These are phyloP conservation scores for Lactarius sanguifluus DNA, from an alignment of 768 basidiomycete species.

Conservation along the genomic window DNA sequence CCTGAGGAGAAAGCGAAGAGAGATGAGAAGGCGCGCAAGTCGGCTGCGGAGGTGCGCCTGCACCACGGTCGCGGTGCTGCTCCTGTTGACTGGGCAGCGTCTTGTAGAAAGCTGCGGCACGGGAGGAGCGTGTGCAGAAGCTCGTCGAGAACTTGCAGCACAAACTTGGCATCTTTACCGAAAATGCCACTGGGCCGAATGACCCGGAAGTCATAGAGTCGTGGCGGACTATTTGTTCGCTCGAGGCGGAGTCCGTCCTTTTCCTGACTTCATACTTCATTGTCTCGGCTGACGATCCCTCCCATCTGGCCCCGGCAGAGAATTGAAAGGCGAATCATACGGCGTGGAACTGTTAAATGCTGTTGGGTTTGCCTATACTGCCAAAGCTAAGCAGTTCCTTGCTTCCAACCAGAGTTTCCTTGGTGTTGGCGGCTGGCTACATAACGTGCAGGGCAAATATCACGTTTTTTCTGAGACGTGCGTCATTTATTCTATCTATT, in stretches of 20 bases:
- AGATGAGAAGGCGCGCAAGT: slow-evolving; percentile 70
- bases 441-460: slow-evolving; percentile 89
- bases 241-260: slow-evolving; percentile 77
- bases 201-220: slow-evolving; percentile 69
- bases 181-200: slow-evolving; percentile 69
- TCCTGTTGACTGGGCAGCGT: slow-evolving; percentile 23
- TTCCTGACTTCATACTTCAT: background rate
- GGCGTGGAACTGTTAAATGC: slow-evolving; percentile 84
- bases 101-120: slow-evolving; percentile 71
- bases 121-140: slow-evolving; percentile 71
- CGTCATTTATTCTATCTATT: slow-evolving; percentile 35
- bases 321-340: slow-evolving; percentile 83
- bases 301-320: slow-evolving; percentile 42
- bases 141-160: slow-evolving; percentile 77
- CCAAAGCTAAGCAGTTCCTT: slow-evolving; percentile 81
- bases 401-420: slow-evolving; percentile 68
- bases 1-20: slow-evolving; percentile 44
- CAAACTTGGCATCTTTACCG: slow-evolving; percentile 85
- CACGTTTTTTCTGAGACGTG: slow-evolving; percentile 93
- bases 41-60: slow-evolving; percentile 61
- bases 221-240: slow-evolving; percentile 72
- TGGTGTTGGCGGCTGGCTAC: slow-evolving; percentile 90
- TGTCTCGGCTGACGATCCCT: background rate
- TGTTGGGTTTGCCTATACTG: slow-evolving; percentile 80
- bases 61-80: slow-evolving; percentile 12